phyloP scores from a whole-genome alignment of 352 stramenopile species.

The Blastocystis sp. region DNA sequence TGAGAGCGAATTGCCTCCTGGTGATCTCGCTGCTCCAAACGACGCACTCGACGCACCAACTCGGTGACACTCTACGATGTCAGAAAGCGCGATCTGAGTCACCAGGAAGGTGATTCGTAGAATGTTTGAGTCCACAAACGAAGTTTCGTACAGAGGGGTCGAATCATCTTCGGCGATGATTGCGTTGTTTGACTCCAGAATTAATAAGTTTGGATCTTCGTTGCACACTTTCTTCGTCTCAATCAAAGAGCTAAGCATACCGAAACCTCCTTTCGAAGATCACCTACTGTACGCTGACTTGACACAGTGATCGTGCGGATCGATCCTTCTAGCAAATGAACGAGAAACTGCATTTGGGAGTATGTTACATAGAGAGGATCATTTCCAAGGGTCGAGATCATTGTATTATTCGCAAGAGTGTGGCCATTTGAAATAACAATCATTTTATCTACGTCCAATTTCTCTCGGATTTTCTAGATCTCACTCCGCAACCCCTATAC shows the following conservation, averaged over 20 bases:
- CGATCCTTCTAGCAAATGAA: background rate
- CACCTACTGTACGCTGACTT: background rate
- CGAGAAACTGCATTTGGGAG: background rate
- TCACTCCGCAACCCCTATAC: background rate
- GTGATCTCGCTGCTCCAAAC: background rate
- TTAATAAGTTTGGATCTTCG: slow-evolving; percentile 17
- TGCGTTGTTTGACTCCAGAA: background rate
- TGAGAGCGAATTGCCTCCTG: background rate
- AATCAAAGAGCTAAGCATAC: background rate
- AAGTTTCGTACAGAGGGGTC: background rate
- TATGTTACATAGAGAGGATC: background rate
- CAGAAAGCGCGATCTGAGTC: background rate
- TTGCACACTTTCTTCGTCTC: background rate
- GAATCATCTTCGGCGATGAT: background rate
- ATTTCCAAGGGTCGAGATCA: background rate
- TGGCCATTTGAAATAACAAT: background rate
- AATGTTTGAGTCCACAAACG: background rate
- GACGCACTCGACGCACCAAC: slow-evolving; percentile 9
- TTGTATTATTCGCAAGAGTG: background rate
- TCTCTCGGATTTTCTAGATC: background rate
- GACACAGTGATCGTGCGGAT: background rate
- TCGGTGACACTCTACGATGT: background rate
- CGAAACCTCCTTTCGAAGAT: background rate
- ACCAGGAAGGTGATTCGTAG: background rate
- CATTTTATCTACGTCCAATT: background rate